Conservation (phyloP, 2,329 filamentous ascomycete genomes). For the Penicillium decumbens region DNA sequence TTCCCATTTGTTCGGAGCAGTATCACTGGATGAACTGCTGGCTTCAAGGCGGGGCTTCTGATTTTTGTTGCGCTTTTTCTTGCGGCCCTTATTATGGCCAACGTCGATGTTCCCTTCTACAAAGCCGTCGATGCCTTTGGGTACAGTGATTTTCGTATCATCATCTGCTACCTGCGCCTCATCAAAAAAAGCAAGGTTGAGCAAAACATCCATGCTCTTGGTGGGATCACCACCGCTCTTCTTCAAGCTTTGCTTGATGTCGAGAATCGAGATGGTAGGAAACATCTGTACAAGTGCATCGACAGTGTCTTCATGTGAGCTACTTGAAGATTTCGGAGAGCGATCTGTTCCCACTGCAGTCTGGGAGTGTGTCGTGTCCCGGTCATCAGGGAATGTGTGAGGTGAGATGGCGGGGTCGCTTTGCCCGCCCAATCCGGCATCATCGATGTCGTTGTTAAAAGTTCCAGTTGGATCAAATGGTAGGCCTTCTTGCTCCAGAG, state of each 20-base stretch:
- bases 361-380: slow-evolving; percentile 25
- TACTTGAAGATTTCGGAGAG: slow-evolving; percentile 26
- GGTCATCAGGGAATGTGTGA: not conserved
- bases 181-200: slow-evolving; percentile 74
- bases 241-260: slow-evolving; percentile 62
- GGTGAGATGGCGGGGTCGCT: slow-evolving; percentile 21
- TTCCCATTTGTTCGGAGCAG: slow-evolving; percentile 54
- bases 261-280: slow-evolving; percentile 60
- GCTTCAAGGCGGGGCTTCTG: slow-evolving; percentile 16
- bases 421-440: slow-evolving; percentile 19
- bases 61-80: slow-evolving; percentile 33
- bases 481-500: slow-evolving; percentile 61
- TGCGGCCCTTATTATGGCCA: slow-evolving; percentile 42
- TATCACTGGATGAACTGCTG: slow-evolving; percentile 14
- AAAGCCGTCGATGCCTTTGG: slow-evolving; percentile 80
- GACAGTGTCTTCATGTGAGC: slow-evolving; percentile 56
- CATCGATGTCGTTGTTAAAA: slow-evolving; percentile 42
- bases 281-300: slow-evolving; percentile 66
- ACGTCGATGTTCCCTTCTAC: slow-evolving; percentile 50
- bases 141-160: slow-evolving; percentile 40
- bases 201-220: slow-evolving; percentile 69
- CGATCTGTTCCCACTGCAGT: slow-evolving; percentile 26
- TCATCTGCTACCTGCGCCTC: slow-evolving; percentile 55
- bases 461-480: slow-evolving; percentile 76
- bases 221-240: slow-evolving; percentile 65